Percentiles rank a stretch among this genome's conserved stretches.
phyloP scores from a whole-genome alignment of 2,329 filamentous ascomycete genomes.

The Pseudogymnoascus sp. region DNA sequence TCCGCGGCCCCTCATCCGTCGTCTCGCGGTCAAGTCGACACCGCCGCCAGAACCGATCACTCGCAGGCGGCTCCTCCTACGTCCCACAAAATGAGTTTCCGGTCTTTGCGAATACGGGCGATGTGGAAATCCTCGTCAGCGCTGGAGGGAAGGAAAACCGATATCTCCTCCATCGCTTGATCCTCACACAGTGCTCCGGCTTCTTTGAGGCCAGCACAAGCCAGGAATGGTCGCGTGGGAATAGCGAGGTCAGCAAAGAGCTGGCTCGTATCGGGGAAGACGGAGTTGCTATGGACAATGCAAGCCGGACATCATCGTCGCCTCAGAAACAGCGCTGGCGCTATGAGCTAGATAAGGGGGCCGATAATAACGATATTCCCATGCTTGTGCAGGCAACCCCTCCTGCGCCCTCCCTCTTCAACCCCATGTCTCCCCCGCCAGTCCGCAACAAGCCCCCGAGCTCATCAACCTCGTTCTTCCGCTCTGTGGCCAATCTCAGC shows the following conservation, averaged over 20 bases:
- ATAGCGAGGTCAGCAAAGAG: constrained; percentile 25
- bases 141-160: constrained; percentile 64
- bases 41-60: constrained; percentile 73
- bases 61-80: constrained; percentile 63
- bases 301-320: constrained; percentile 20
- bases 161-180: constrained; percentile 82
- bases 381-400: constrained; percentile 71
- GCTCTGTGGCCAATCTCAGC: constrained; percentile 74
- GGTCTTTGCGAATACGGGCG: constrained; percentile 79
- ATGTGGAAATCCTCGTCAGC: constrained; percentile 80
- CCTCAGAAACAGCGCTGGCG: constrained; percentile 59
- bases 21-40: constrained; percentile 51
- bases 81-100: constrained; percentile 85
- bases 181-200: constrained; percentile 79
- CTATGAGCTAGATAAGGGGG: constrained; percentile 77
- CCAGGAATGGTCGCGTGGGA: constrained; percentile 58
- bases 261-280: constrained; percentile 46
- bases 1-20: constrained; percentile 54
- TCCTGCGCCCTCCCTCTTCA: constrained; percentile 44
- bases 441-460: constrained; percentile 53
- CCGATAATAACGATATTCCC: constrained; percentile 66
- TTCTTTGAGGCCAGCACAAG: constrained; percentile 87
- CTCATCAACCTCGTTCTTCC: constrained; percentile 67
- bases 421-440: constrained; percentile 39
- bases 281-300: constrained; percentile 30